These are phyloP conservation scores for Fusarium longipes DNA, from an alignment of 2,329 filamentous ascomycete species.

Conservation along the genomic window DNA sequence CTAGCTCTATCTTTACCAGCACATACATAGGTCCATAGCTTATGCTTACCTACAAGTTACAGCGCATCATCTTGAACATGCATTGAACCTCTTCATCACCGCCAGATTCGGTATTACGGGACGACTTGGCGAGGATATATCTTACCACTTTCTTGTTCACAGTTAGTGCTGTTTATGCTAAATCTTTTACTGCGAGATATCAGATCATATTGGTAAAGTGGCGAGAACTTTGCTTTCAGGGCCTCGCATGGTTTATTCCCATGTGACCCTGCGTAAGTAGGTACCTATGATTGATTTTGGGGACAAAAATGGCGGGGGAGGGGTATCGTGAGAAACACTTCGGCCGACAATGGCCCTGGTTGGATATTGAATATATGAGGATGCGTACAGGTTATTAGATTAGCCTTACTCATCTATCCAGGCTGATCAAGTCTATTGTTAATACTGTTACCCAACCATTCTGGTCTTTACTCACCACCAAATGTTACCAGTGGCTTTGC, in stretches of 20 bases:
- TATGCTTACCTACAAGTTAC: slow-evolving; percentile 6
- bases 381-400: background rate
- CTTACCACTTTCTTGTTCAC: background rate
- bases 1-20: slow-evolving; percentile 14
- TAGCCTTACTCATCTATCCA: background rate
- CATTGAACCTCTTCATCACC: slow-evolving; percentile 8
- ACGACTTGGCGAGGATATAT: background rate
- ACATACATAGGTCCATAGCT: too few relatives aligned
- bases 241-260: slow-evolving; percentile 40
- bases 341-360: slow-evolving; percentile 1
- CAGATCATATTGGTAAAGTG: slow-evolving; percentile 15
- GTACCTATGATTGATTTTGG: slow-evolving; percentile 33
- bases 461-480: background rate
- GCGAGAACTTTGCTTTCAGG: slow-evolving; percentile 22
- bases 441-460: background rate
- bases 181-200: slow-evolving; percentile 1
- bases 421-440: background rate
- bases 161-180: background rate
- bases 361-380: background rate
- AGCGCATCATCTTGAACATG: slow-evolving; percentile 5
- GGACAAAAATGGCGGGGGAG: slow-evolving; percentile 43
- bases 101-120: slow-evolving; percentile 9
- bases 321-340: slow-evolving; percentile 25
- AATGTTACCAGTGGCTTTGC: background rate
- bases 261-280: slow-evolving; percentile 43